Conservation (phyloP, 2,329 filamentous ascomycete genomes). For the Colletotrichum lentis region DNA sequence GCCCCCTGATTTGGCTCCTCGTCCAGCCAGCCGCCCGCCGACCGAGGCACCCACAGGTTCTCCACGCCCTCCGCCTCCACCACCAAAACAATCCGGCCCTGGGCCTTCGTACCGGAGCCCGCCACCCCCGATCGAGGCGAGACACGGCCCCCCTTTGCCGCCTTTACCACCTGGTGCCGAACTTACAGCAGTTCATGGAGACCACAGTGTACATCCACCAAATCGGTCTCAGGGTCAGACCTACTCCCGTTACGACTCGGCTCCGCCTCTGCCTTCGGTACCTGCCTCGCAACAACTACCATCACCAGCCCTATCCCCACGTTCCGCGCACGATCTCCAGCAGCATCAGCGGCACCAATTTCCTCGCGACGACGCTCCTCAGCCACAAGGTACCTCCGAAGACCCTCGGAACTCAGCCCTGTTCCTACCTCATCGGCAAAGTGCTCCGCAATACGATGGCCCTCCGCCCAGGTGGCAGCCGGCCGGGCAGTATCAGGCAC, state of each 20-base stretch:
- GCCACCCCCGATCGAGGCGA: constrained; percentile 34
- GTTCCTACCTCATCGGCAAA: constrained; percentile 38
- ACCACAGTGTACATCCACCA: constrained; percentile 36
- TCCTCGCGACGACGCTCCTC: constrained; percentile 33
- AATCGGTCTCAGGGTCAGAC: constrained; percentile 32
- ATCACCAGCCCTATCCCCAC: constrained; percentile 19
- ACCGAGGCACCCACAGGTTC: constrained; percentile 47
- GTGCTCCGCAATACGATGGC: constrained; percentile 18
- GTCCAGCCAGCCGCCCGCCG: constrained; percentile 46
- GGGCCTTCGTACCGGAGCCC: constrained; percentile 46
- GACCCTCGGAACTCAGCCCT: constrained; percentile 41
- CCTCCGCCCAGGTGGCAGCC: constrained; percentile 38
- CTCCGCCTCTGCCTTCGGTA: constrained; percentile 54
- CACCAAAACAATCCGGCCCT: constrained; percentile 60
- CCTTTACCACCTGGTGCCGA: constrained; percentile 45
- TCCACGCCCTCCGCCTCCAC: constrained; percentile 57
- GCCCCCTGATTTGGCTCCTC: constrained; percentile 68
- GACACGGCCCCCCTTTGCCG: constrained; percentile 44
- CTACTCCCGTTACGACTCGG: constrained; percentile 57
- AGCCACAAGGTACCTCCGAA: constrained; percentile 9
- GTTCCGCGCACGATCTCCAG: constrained; percentile 27
- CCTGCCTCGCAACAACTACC: neutral
- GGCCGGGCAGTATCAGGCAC: constrained; percentile 27
- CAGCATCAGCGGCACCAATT: constrained; percentile 24
- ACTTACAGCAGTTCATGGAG: constrained; percentile 40